Conservation (phyloP, 345 rosid genomes). For the Schrenkiella parvula region DNA sequence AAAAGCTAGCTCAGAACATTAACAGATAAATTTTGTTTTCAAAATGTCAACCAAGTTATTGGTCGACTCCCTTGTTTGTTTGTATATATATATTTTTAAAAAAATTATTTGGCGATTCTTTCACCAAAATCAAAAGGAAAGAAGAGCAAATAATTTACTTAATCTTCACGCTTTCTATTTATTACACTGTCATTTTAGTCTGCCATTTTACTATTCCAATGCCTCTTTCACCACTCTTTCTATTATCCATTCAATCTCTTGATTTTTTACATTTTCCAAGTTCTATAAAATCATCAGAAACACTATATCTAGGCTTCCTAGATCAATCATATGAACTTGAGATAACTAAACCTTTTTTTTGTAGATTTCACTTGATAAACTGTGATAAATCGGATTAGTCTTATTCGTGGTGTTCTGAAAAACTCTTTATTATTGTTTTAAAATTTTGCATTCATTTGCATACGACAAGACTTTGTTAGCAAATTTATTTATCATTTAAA, state of each 20-base stretch:
- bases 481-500: neutral
- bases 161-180: slow-evolving; percentile 33
- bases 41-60: neutral
- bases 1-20: neutral
- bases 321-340: slow-evolving; percentile 25
- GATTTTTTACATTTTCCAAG: neutral
- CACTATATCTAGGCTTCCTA: neutral
- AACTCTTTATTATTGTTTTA: neutral
- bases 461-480: neutral
- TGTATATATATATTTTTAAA: neutral
- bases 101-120: slow-evolving; percentile 10
- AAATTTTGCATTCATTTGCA: neutral
- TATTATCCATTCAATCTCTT: slow-evolving; percentile 17
- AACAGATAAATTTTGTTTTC: neutral
- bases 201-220: slow-evolving; percentile 35
- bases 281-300: neutral
- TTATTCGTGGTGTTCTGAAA: neutral
- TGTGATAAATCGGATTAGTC: neutral
- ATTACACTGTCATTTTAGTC: slow-evolving; percentile 25
- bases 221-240: slow-evolving; percentile 22
- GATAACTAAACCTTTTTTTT: neutral
- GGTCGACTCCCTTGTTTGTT: neutral
- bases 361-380: neutral
- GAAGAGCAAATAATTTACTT: slow-evolving; percentile 35
- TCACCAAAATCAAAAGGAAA: slow-evolving; percentile 25